Percentiles rank a stretch among this genome's conserved stretches.
Evolutionary conservation across 768 basidiomycete genomes (phyloP).

Genomic region (Phaeotremella skinneri): DNA sequence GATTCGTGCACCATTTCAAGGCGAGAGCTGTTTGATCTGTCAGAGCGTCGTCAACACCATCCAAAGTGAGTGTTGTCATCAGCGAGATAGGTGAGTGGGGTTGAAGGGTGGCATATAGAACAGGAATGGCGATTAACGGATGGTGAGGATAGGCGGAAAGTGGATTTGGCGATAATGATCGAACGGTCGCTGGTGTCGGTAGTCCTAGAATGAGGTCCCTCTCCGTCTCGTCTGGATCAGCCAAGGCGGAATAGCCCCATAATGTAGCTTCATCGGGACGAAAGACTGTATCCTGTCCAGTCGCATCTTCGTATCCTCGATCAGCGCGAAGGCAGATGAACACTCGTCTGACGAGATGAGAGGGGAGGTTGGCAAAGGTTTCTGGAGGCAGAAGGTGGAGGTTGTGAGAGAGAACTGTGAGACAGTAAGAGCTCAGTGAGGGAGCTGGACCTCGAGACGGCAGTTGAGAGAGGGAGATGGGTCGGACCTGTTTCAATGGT

Average conservation of each 20-base stretch:
- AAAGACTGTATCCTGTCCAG: neutral
- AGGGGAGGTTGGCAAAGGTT: slow-evolving; percentile 19
- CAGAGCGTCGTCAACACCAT: slow-evolving; percentile 21
- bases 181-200: slow-evolving; percentile 13
- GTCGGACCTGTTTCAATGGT: slow-evolving; percentile 29
- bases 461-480: neutral
- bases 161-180: slow-evolving; percentile 18
- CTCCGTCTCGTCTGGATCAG: slow-evolving; percentile 16
- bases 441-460: slow-evolving; percentile 4
- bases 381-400: slow-evolving; percentile 25
- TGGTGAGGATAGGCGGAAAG: slow-evolving; percentile 17
- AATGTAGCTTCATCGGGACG: slow-evolving; percentile 37
- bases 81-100: slow-evolving; percentile 10
- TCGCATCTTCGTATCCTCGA: slow-evolving; percentile 23
- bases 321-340: slow-evolving; percentile 31
- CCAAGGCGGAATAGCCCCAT: slow-evolving; percentile 24
- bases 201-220: slow-evolving; percentile 21
- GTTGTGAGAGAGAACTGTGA: slow-evolving; percentile 28
- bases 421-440: slow-evolving; percentile 26
- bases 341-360: slow-evolving; percentile 16
- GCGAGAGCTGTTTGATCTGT: slow-evolving; percentile 27
- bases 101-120: slow-evolving; percentile 16
- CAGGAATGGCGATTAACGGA: slow-evolving; percentile 33
- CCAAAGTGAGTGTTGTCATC: slow-evolving; percentile 34
- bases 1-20: slow-evolving; percentile 33